These are phyloP conservation scores for Rhynchospora breviuscula DNA, from an alignment of 176 grass and related monocot species.

Conservation along the genomic window DNA sequence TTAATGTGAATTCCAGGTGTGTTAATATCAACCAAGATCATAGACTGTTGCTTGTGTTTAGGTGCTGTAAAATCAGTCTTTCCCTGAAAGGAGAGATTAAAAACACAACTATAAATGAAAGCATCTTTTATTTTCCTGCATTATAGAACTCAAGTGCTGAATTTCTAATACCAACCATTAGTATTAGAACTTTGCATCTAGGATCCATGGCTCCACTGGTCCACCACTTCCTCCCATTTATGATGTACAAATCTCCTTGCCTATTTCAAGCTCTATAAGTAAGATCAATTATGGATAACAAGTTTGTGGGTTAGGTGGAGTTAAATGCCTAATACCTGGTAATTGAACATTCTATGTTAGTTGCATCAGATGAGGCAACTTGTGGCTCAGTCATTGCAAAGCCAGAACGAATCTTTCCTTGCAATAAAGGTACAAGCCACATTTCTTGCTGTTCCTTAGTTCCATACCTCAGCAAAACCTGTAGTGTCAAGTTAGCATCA, in stretches of 20 bases:
- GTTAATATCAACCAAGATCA: conserved; percentile 89
- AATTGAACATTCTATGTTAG: conserved; percentile 96
- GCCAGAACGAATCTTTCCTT: conserved; percentile 84
- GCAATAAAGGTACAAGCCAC: conserved; percentile 82
- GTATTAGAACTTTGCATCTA: conserved; percentile 86
- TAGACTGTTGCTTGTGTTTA: conserved; percentile 85
- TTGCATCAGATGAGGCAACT: conserved; percentile 99
- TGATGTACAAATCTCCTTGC: conserved; percentile 81
- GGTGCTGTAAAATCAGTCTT: conserved; percentile 86
- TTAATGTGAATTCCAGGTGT: conserved; percentile 74
- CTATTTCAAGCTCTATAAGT: conserved; percentile 29
- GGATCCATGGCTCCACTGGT: conserved; percentile 97
- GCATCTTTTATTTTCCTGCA: background rate
- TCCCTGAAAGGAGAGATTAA: conserved; percentile 52
- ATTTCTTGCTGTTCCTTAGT: conserved; percentile 80
- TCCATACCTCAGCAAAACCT: conserved; percentile 95
- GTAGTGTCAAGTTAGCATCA: conserved; percentile 14
- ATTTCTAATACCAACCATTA: conserved; percentile 58
- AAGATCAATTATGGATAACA: background rate
- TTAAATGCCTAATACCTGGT: conserved; percentile 49
- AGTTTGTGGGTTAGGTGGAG: background rate
- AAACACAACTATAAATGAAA: background rate
- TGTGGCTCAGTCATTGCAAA: conserved; percentile 99
- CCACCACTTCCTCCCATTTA: conserved; percentile 94
- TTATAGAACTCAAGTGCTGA: no score